Evolutionary conservation across 2,329 filamentous ascomycete species (phyloP).

Genomic region (Hypoxylon rubiginosum): DNA sequence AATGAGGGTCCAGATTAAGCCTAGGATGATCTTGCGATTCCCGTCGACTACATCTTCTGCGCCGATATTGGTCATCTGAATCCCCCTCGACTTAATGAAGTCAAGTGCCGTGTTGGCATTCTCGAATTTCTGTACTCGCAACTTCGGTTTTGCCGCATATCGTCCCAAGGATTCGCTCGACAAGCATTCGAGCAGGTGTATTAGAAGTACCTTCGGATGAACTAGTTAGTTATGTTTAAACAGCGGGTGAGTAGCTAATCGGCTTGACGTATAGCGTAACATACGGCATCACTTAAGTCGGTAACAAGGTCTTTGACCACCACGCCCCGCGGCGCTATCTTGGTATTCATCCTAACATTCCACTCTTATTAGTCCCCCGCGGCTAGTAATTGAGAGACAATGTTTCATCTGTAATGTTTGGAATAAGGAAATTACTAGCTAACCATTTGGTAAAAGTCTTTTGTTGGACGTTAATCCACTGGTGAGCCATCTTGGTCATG

Average conservation of each 20-base stretch:
- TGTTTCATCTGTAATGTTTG: conserved; percentile 31
- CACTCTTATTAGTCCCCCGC: conserved; percentile 40
- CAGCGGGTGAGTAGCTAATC: background rate
- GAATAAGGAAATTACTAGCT: conserved; percentile 40
- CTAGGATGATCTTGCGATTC: conserved; percentile 96
- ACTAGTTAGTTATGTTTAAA: conserved; percentile 29
- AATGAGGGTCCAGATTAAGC: conserved; percentile 98
- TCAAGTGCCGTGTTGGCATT: conserved; percentile 97
- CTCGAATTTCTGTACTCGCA: conserved; percentile 96
- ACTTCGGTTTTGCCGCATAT: conserved; percentile 95
- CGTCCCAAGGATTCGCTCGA: conserved; percentile 94
- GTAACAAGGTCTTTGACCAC: conserved; percentile 88
- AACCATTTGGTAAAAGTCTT: conserved; percentile 99
- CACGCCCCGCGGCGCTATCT: conserved; percentile 82
- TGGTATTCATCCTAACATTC: conserved; percentile 87
- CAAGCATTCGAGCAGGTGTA: conserved; percentile 96
- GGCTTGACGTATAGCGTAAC: conserved; percentile 54
- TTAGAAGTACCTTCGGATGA: conserved; percentile 81
- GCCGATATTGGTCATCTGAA: conserved; percentile 98
- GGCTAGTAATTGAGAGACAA: conserved; percentile 28
- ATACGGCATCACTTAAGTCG: conserved; percentile 93
- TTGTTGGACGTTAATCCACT: conserved; percentile 87
- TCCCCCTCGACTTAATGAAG: conserved; percentile 90
- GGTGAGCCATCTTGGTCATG: conserved; percentile 73
- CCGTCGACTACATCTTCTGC: conserved; percentile 98